A percentile compares a stretch with the other conserved stretches of the same genome.
These are phyloP conservation scores for Termitomyces sp. DNA, from an alignment of 768 basidiomycete species.

Conservation along the genomic window DNA sequence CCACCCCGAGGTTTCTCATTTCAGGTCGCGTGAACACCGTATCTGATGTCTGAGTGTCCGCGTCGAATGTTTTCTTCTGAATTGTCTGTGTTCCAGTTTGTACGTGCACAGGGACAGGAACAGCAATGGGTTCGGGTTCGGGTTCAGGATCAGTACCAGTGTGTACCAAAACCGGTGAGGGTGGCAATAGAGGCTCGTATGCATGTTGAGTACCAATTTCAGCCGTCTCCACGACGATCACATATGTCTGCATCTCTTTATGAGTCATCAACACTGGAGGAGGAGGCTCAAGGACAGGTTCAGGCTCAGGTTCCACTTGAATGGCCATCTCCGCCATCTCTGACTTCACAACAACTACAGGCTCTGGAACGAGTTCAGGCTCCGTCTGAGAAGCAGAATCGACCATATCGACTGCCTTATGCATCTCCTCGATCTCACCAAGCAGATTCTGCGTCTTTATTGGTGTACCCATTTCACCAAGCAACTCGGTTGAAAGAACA, in stretches of 20 bases:
- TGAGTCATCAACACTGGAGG: slow-evolving; percentile 22
- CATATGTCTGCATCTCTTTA: slow-evolving; percentile 45
- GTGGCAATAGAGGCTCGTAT: slow-evolving; percentile 23
- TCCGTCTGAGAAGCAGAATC: slow-evolving; percentile 71
- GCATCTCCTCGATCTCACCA: slow-evolving; percentile 32
- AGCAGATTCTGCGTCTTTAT: slow-evolving; percentile 31
- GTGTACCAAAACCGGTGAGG: slow-evolving; percentile 24
- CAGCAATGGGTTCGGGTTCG: slow-evolving; percentile 15
- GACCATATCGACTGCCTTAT: slow-evolving; percentile 40
- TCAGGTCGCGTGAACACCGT: slow-evolving; percentile 10
- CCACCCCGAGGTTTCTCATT: slow-evolving; percentile 13
- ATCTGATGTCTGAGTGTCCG: slow-evolving; percentile 22
- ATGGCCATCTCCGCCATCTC: slow-evolving; percentile 33
- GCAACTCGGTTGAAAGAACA: slow-evolving; percentile 62
- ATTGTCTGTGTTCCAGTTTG: slow-evolving; percentile 34
- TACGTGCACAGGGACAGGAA: slow-evolving; percentile 14
- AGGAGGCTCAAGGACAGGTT: slow-evolving; percentile 16
- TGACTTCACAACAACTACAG: slow-evolving; percentile 23
- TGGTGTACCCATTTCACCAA: slow-evolving; percentile 39
- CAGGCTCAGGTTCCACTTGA: slow-evolving; percentile 28
- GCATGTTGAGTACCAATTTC: slow-evolving; percentile 49
- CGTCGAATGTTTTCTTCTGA: slow-evolving; percentile 22
- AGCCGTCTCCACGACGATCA: slow-evolving; percentile 24
- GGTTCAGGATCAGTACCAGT: slow-evolving; percentile 33
- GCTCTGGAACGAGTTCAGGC: slow-evolving; percentile 23